Evolutionary conservation across 2,329 filamentous ascomycete genomes (phyloP), one percentile per base, ranked within the genome.

Genomic region (Tolypocladium nubicola): DNA sequence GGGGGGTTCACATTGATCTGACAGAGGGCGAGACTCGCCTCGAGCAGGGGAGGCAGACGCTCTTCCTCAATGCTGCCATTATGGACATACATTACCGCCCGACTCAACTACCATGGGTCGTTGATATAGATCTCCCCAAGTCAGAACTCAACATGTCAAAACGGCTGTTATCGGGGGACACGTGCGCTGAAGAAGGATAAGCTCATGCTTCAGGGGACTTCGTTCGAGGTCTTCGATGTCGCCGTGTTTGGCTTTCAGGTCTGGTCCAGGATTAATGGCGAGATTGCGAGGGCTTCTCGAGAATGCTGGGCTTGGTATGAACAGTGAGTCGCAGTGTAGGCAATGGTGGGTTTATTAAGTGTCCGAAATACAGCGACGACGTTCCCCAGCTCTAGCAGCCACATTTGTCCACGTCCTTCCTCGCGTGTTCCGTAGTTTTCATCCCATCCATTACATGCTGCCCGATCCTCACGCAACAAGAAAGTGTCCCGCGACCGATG

Each of bases 51-150:
- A 66, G 70, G 47, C 75, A 83, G 61, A 86, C 82, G 0, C 64
- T 85, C 8, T 84, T 86, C 63, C 71, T 86, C 11, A 86, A 86
- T 65, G 82, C 81, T 1, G 73, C 83, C 0, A 77, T 85, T 33
- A 71, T 81, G 68, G 72, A 77, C 4, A 63, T 71, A 2, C 59
- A 67, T 8, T 73, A 76, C 21, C 58, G 65, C n/a, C 71, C 74
- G 13, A 62, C 68, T 11, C 79, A 85, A 47, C 65, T 75, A 19
- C 77, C 80, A 0, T 85, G 79, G 79, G 21, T 84, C 2, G 66
- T 84, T 6, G 75, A 82, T 13, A 58, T 83, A 7, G 73, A 77
- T 33, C 67, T 84, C 40, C 47, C 47, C 7, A 52, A 10, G 4
- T 11, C 30, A 19, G 4, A 21, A 14, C 47, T 8, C 47, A 30